Evolutionary conservation across 2,329 filamentous ascomycete species (phyloP), one percentile per base, ranked within the genome.

Genomic region (Thelonectria olida): DNA sequence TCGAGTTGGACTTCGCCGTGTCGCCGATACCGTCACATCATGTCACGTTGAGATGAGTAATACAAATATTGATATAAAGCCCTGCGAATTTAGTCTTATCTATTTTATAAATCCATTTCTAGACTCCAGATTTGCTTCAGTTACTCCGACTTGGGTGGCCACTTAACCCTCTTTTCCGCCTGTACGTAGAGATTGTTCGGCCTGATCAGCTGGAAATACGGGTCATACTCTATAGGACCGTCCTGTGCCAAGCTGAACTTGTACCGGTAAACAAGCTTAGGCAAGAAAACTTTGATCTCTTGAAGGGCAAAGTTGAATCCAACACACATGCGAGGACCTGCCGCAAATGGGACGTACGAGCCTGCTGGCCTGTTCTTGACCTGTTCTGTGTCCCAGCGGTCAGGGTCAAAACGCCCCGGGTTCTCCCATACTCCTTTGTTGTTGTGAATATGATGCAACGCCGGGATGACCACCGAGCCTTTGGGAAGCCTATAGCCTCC

Each of bases 231-330:
- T 6, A 88, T 75, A 0, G 81, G 75, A 1, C 78, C 82, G 5
- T 84, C 78, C 4, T 79, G 78, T n/a, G 81, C 85, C n/a, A 80
- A 72, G 9, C 62, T 73, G 60, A 87, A 89, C 55, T 84, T 76
- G 69, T 90, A 89, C 7, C 87, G 78, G 58, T 82, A 89, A 2
- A 89, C 73, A 36, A 90, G 74, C 76, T 88, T 85, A 1, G 81
- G 78, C 63, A 90, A 38, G 66, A 87, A 82, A 4, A 88, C 78
- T 76, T 88, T 88, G 60, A 88, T 79, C 72, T 90, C 86, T 60
- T 84, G 81, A 7, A 89, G 75, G 0, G 86, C 87, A 72, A 89
- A 88, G 73, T 88, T 89, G 80, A 88, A 89, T 0, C 87, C 88
- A 56, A 90, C 85, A 62, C 88, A 90, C 75, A 82, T 82, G 1